These are phyloP conservation scores for Neospermospora avenae DNA, from an alignment of 2,329 filamentous ascomycete genomes.

Conservation along the genomic window DNA sequence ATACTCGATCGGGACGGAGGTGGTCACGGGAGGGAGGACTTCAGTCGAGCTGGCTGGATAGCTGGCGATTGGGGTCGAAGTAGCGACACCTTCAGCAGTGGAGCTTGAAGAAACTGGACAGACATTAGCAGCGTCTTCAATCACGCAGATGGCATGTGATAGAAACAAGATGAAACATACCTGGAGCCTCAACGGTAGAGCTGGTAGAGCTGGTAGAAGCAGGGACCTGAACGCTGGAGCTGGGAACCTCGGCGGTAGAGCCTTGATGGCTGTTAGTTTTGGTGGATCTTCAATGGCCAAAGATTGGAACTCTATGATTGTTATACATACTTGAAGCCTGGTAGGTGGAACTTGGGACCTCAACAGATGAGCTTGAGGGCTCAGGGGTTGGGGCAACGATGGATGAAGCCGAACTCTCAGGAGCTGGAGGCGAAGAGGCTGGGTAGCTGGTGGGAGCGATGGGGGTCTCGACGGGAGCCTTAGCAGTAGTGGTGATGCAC, in stretches of 20 bases:
- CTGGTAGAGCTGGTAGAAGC: neutral
- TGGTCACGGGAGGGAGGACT: neutral
- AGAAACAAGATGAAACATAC: too few species aligned
- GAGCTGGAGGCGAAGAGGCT: neutral
- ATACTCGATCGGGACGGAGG: neutral
- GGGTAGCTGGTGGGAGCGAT: neutral
- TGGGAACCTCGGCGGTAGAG: neutral
- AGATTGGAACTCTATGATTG: neutral
- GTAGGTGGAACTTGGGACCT: neutral
- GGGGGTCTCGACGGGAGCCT: neutral
- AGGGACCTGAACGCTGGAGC: conserved; percentile 1
- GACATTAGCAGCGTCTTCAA: too few species aligned
- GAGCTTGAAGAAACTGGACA: too few species aligned
- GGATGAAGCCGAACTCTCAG: conserved; percentile 4
- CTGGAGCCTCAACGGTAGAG: neutral
- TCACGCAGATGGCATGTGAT: too few species aligned
- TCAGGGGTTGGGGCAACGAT: neutral
- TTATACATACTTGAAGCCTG: neutral
- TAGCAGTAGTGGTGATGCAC: conserved; percentile 6
- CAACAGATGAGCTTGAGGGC: conserved; percentile 6
- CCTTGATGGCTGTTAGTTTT: neutral
- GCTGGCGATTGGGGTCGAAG: neutral
- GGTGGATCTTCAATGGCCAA: neutral
- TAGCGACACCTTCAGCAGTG: neutral
- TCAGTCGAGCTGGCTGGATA: neutral